Base-by-base conservation (phyloP, 257 asterid species). In the Catharanthus roseus region DNA sequence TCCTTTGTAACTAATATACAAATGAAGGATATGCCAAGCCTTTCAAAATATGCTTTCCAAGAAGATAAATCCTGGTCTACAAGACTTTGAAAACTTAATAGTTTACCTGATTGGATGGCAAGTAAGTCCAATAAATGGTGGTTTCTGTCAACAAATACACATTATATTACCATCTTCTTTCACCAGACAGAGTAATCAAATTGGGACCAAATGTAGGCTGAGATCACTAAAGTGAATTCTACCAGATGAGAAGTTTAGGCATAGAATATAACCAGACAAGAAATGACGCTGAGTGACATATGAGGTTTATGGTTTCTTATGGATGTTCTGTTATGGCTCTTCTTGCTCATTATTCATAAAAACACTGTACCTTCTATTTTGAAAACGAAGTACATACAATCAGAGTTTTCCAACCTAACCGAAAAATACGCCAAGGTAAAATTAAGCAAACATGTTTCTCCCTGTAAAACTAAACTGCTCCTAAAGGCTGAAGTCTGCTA, bases 321-420 rank as follows among this genome's bases (percentile, higher is more conserved):
- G 58, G 55, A 73, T 21, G 44, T 28, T 65, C 49, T 19, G 28
- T 3, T 4, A 23, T 56, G 62, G 45, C 56, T 56, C 68, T 42
- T 31, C 12, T 21, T 66, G 61, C 51, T 31, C 47, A 42, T 21
- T 45, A 50, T 34, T 13, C 42, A 38, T 13, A 16, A 45, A 67
- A 67, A 39, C 33, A 39, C 44, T n/a, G 65, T 41, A 64, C 67
- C 34, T 67, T 57, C 31, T 33, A 57, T 21, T 36, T 15, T 68
- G 34, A 67, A 1, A 75, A 10, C 47, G n/a, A 72, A 66, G 57
- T 53, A 56, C 51, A 57, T 54, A 55, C 45, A 24, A 42, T 44
- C 19, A 34, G 10, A 16, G 47, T 33, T 29, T 33, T 18, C 33
- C 21, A 36, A 65, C 36, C 53, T 65, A 38, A 44, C 10, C n/a